Percentiles rank a stretch among this genome's conserved stretches.
These are phyloP conservation scores for Hypoxylon sp. DNA, from an alignment of 2,329 filamentous ascomycete genomes.

Conservation along the genomic window DNA sequence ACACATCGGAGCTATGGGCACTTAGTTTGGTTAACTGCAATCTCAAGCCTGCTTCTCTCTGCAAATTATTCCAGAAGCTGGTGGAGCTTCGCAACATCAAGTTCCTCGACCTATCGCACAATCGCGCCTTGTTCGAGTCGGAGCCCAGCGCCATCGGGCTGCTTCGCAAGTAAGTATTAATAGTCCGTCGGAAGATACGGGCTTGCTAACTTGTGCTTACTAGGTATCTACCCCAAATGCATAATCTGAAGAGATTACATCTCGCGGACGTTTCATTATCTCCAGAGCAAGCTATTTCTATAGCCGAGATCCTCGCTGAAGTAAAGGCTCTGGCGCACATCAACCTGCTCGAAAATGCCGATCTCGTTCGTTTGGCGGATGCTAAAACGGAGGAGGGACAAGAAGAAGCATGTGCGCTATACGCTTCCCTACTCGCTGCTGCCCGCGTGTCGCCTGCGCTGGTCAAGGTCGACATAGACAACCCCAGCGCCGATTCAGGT, in stretches of 20 bases:
- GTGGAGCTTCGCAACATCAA: conserved; percentile 75
- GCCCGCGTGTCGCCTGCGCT: conserved; percentile 83
- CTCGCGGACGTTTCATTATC: conserved; percentile 84
- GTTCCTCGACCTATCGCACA: conserved; percentile 93
- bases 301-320: conserved; percentile 91
- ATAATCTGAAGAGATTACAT: conserved; percentile 82
- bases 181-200: not conserved
- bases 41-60: conserved; percentile 75
- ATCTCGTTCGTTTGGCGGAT: conserved; percentile 73
- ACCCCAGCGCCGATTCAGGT: conserved; percentile 80
- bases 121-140: conserved; percentile 77
- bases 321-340: conserved; percentile 82
- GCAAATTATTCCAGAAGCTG: conserved; percentile 77
- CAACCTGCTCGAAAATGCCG: conserved; percentile 82
- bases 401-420: conserved; percentile 93
- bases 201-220: conserved; percentile 25
- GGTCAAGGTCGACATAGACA: conserved; percentile 90
- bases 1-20: conserved; percentile 73
- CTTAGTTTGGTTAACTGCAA: conserved; percentile 88
- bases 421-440: conserved; percentile 89
- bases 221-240: conserved; percentile 80
- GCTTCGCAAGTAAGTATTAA: conserved; percentile 71
- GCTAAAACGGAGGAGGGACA: conserved; percentile 81
- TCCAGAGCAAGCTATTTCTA: conserved; percentile 86
- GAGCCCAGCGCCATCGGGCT: conserved; percentile 77